Conservation (phyloP, 2,329 filamentous ascomycete genomes). For the Sarocladium brachiariae region DNA sequence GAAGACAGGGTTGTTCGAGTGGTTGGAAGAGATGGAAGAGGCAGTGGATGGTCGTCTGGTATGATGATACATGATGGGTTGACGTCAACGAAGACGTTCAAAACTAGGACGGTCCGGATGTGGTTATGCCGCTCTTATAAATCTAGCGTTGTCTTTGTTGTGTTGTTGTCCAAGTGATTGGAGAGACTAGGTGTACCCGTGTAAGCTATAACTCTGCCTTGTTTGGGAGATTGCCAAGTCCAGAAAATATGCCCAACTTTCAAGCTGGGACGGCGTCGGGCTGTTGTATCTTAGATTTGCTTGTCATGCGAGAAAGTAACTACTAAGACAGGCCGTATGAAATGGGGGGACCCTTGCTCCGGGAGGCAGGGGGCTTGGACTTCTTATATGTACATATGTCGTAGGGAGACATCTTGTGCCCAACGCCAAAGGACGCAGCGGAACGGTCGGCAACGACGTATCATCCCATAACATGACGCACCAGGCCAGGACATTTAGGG, state of each 20-base stretch:
- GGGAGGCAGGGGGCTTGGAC: background rate
- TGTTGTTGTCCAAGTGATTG: no score
- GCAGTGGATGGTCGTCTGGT: background rate
- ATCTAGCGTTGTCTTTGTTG: background rate
- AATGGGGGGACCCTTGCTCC: background rate
- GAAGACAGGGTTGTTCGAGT: slow-evolving; percentile 2
- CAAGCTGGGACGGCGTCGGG: background rate
- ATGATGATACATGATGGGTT: background rate
- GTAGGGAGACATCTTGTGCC: no score
- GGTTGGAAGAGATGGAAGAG: slow-evolving; percentile 6
- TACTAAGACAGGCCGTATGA: background rate
- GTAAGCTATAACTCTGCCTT: background rate
- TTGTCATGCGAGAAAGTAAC: slow-evolving; percentile 4
- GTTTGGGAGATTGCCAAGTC: slow-evolving; percentile 4
- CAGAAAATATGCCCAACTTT: slow-evolving; percentile 1
- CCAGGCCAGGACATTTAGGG: background rate
- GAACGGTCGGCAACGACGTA: slow-evolving; percentile 2
- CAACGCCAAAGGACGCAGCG: slow-evolving; percentile 2
- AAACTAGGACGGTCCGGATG: background rate
- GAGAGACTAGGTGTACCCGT: no score
- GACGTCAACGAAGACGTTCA: background rate
- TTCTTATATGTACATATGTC: background rate
- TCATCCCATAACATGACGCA: no score
- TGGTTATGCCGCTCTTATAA: slow-evolving; percentile 2
- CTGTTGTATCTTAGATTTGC: slow-evolving; percentile 6